These are phyloP conservation scores for Calonectria leucothoes DNA, from an alignment of 2,329 filamentous ascomycete genomes.

Conservation along the genomic window DNA sequence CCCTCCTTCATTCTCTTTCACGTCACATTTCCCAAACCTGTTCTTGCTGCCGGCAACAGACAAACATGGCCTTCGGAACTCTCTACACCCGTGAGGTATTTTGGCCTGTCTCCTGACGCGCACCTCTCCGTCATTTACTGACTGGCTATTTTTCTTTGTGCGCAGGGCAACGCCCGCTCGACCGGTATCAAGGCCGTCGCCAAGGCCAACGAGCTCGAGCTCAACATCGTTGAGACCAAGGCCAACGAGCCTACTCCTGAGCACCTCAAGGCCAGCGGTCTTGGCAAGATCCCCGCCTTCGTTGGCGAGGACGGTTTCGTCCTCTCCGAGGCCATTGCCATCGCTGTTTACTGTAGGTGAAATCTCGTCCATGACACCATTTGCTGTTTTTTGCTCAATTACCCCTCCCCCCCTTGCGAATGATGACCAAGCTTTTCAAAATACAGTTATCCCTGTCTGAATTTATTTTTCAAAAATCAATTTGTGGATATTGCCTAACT, in stretches of 20 bases:
- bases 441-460: conserved; percentile 99
- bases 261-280: conserved; percentile 86
- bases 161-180: conserved; percentile 88
- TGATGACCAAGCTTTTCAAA: conserved; percentile 82
- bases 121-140: conserved; percentile 46
- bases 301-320: conserved; percentile 91
- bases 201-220: conserved; percentile 95
- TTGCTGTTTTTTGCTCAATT: conserved; percentile 44
- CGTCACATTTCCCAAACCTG: conserved; percentile 41
- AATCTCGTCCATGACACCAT: conserved; percentile 27
- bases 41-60: conserved; percentile 46
- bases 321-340: conserved; percentile 91
- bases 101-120: conserved; percentile 32
- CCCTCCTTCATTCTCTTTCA: conserved; percentile 31
- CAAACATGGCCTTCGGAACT: conserved; percentile 96
- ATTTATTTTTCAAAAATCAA: conserved; percentile 59
- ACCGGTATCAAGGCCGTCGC: conserved; percentile 91
- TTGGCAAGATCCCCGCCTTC: conserved; percentile 94
- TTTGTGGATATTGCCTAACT: conserved; percentile 93
- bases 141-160: conserved; percentile 38
- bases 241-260: conserved; percentile 75
- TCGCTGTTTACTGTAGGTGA: conserved; percentile 95
- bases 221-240: conserved; percentile 84
- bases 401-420: conserved; percentile 41
- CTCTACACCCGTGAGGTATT: conserved; percentile 87